Evolutionary conservation across 805 yeast species (phyloP), one percentile per base, ranked within the genome.

Genomic region (Saturnispora mendoncae): DNA sequence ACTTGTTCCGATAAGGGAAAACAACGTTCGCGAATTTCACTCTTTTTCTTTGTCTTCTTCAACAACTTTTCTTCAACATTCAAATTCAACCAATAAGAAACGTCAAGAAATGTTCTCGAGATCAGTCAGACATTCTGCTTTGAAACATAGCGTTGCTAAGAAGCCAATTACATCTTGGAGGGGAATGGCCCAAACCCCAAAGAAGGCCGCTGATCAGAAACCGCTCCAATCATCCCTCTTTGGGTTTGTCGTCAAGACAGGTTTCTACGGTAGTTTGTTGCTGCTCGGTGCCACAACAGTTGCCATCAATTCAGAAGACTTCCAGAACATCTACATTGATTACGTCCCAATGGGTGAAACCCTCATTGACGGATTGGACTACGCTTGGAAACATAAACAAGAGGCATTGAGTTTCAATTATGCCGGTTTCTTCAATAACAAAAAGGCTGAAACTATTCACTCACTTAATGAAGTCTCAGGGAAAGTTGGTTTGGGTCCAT

Each of bases 301-400:
- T 43, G 67, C 86, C 12, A 62, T 76, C 24, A 62, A 72, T 46
- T 69, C 69, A 53, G 82, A 78, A 49, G 65, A 72, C 14, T 69
- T 79, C 55, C 78, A 75, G 49, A 84, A 80, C 49, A 48, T 66
- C 35, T 80, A 78, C 58, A 67, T 77, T 18, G 78, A 78, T 48
- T 72, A 71, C 44, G 72, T 80, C 34, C 92, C 92, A 15, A 67
- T 71, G 38, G 84, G 78, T 29, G 82, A 77, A 51, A 59, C 61
- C 18, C 60, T 72, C 24, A 69, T 80, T 24, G 73, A 74, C 40
- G 51, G 56, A 7, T 63, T 71, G 39, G 84, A 79, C 48, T 62
- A 55, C 39, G 47, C 54, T 20, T 44, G 49, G 46, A 50, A 51
- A 32, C 58, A 57, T 32, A 47, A 33, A 28, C 55, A 51, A 20